Percentiles rank a stretch among this genome's conserved stretches.
These are phyloP conservation scores for Linaria vulgaris DNA, from an alignment of 257 asterid species.

Conservation along the genomic window DNA sequence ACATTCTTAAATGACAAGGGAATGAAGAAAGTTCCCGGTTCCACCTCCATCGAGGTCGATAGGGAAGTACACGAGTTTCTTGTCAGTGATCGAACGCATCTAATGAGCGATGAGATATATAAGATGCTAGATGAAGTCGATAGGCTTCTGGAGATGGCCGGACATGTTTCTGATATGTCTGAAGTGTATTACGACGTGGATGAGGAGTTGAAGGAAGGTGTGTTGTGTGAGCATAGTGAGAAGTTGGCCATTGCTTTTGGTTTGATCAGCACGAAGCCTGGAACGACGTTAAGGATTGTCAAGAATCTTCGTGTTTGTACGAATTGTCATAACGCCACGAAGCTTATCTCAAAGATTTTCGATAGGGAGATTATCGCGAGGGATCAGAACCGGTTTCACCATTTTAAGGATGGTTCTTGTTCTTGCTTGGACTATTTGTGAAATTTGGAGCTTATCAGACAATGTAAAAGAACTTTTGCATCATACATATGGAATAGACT, in stretches of 20 bases:
- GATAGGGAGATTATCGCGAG: slow-evolving; percentile 44
- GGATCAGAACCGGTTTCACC: slow-evolving; percentile 45
- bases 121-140: slow-evolving; percentile 42
- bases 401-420: slow-evolving; percentile 42
- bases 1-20: slow-evolving; percentile 42
- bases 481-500: too few relatives aligned
- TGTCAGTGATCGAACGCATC: slow-evolving; percentile 43
- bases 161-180: slow-evolving; percentile 39
- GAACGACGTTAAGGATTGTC: slow-evolving; percentile 41
- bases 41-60: slow-evolving; percentile 48
- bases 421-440: slow-evolving; percentile 55
- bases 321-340: slow-evolving; percentile 43
- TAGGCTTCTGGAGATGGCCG: slow-evolving; percentile 28
- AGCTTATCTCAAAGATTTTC: slow-evolving; percentile 40
- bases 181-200: slow-evolving; percentile 48
- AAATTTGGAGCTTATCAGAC: background rate
- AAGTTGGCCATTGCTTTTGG: slow-evolving; percentile 50
- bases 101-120: slow-evolving; percentile 34
- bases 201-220: slow-evolving; percentile 45
- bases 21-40: slow-evolving; percentile 48
- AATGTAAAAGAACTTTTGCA: too few relatives aligned
- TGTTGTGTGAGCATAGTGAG: slow-evolving; percentile 46
- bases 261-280: slow-evolving; percentile 38
- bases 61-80: slow-evolving; percentile 45
- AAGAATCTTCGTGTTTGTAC: slow-evolving; percentile 46